A percentile compares a stretch with the other conserved stretches of the same genome.
phyloP scores from a whole-genome alignment of 2,329 filamentous ascomycete genomes.

The Sarocladium brachiariae region DNA sequence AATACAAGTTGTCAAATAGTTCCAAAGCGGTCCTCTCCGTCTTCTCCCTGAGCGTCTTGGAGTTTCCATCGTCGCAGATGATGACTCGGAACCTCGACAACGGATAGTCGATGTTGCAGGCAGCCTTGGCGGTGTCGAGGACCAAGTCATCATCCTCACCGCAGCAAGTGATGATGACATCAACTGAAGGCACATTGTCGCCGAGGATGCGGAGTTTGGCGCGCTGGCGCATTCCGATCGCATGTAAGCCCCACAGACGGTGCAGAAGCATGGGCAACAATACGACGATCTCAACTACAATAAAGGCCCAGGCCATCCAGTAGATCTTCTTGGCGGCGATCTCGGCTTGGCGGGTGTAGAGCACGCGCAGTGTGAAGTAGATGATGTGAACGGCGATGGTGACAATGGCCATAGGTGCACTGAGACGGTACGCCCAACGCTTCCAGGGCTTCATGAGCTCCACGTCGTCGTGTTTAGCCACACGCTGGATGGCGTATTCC shows the following conservation, averaged over 20 bases:
- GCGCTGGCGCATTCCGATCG: constrained; percentile 45
- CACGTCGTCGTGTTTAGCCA: constrained; percentile 22
- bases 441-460: constrained; percentile 21
- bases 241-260: constrained; percentile 50
- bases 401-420: constrained; percentile 20
- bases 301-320: constrained; percentile 49
- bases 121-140: constrained; percentile 48
- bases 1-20: constrained; percentile 35
- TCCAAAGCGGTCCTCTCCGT: constrained; percentile 23
- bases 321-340: constrained; percentile 31
- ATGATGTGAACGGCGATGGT: constrained; percentile 28
- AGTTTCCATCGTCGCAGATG: constrained; percentile 48
- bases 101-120: constrained; percentile 49
- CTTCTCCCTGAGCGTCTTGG: constrained; percentile 27
- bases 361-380: constrained; percentile 45
- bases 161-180: constrained; percentile 51
- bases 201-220: constrained; percentile 46
- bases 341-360: constrained; percentile 46
- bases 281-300: constrained; percentile 45
- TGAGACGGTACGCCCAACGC: constrained; percentile 19
- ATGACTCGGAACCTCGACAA: constrained; percentile 44
- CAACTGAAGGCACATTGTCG: constrained; percentile 44
- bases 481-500: constrained; percentile 20
- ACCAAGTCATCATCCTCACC: constrained; percentile 50
- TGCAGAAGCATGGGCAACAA: constrained; percentile 49